These are phyloP conservation scores for Trematosphaeria pertusa DNA, from an alignment of 2,329 filamentous ascomycete genomes.

Conservation along the genomic window DNA sequence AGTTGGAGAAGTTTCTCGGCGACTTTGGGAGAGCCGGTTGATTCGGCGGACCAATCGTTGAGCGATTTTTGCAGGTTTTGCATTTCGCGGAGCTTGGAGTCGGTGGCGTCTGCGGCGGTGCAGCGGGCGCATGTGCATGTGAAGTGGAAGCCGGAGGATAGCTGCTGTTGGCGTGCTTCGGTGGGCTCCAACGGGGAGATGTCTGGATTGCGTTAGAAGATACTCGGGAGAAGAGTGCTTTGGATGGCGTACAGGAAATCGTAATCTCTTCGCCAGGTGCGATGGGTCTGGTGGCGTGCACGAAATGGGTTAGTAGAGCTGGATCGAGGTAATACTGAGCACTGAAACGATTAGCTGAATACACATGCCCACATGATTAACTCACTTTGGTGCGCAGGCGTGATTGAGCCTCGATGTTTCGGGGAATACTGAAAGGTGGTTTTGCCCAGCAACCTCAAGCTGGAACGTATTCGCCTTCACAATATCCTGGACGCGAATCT, in stretches of 20 bases:
- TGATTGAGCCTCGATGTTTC: slow-evolving; percentile 52
- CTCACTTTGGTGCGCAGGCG: slow-evolving; percentile 47
- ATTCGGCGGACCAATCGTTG: slow-evolving; percentile 37
- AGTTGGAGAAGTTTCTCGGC: slow-evolving; percentile 44
- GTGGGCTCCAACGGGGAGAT: slow-evolving; percentile 46
- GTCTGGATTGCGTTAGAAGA: slow-evolving; percentile 25
- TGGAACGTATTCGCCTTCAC: slow-evolving; percentile 47
- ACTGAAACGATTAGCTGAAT: slow-evolving; percentile 24
- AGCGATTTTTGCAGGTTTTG: slow-evolving; percentile 36
- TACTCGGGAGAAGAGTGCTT: not conserved
- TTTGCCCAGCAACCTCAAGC: slow-evolving; percentile 30
- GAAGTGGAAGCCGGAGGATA: slow-evolving; percentile 49
- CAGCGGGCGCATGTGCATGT: slow-evolving; percentile 50
- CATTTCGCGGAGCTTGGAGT: slow-evolving; percentile 40
- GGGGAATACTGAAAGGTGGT: slow-evolving; percentile 47
- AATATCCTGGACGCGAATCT: slow-evolving; percentile 40
- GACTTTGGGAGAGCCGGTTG: slow-evolving; percentile 24
- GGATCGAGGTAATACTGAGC: slow-evolving; percentile 51
- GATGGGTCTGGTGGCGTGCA: slow-evolving; percentile 45
- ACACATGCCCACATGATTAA: not conserved
- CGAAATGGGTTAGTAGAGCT: slow-evolving; percentile 47
- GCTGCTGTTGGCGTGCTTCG: slow-evolving; percentile 35
- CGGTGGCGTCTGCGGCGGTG: slow-evolving; percentile 30
- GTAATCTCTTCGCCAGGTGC: slow-evolving; percentile 49
- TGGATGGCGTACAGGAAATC: slow-evolving; percentile 43